phyloP scores from a whole-genome alignment of 2,329 filamentous ascomycete genomes.

The Ophiostoma sp. region DNA sequence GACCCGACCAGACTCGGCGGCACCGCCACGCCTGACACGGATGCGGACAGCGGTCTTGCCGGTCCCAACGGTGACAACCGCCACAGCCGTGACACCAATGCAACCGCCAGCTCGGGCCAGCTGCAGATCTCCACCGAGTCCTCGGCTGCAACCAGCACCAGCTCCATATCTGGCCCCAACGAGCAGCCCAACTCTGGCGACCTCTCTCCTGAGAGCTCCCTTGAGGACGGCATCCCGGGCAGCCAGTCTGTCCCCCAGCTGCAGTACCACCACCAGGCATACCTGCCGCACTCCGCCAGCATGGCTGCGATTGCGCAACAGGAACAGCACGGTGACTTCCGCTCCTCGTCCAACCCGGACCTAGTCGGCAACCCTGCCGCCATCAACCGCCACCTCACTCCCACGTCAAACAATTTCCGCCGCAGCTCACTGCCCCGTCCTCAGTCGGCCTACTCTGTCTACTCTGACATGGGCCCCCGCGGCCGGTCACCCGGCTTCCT shows the following conservation, averaged over 20 bases:
- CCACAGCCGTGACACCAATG: conserved; percentile 56
- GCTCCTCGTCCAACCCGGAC: conserved; percentile 53
- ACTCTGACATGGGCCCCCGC: conserved; percentile 66
- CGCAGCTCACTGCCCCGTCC: conserved; percentile 66
- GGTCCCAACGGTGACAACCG: conserved; percentile 42
- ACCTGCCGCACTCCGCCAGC: conserved; percentile 36
- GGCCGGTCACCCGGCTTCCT: conserved; percentile 59
- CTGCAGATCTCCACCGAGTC: conserved; percentile 53
- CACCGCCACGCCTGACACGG: conserved; percentile 36
- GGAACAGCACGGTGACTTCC: conserved; percentile 46
- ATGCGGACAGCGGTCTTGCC: conserved; percentile 34
- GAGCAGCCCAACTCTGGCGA: conserved; percentile 48
- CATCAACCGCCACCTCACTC: conserved; percentile 64
- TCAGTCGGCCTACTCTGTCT: conserved; percentile 72
- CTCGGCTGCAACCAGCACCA: conserved; percentile 57
- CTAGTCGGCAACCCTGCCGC: conserved; percentile 51
- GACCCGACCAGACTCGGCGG: conserved; percentile 17
- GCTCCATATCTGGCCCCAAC: conserved; percentile 54
- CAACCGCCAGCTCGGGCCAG: conserved; percentile 51
- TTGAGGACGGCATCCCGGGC: conserved; percentile 46
- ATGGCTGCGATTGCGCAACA: conserved; percentile 6
- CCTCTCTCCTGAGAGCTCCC: conserved; percentile 53
- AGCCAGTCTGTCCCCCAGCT: conserved; percentile 55
- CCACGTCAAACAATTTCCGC: conserved; percentile 54
- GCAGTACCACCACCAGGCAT: conserved; percentile 61